These are phyloP conservation scores for Rachicladosporium sp. DNA, from an alignment of 2,329 filamentous ascomycete genomes.

Conservation along the genomic window DNA sequence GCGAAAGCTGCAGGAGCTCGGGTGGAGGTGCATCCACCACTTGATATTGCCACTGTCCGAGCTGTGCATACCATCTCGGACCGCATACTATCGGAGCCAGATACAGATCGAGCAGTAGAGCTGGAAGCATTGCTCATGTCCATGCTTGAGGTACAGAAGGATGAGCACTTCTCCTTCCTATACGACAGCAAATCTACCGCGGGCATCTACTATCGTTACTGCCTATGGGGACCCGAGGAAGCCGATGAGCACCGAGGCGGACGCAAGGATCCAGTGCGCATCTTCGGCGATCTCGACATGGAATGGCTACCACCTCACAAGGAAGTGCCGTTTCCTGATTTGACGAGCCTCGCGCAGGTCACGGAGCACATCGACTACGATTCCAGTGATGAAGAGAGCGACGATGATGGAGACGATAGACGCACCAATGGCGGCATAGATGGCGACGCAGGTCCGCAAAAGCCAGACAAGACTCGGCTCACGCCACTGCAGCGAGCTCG, in stretches of 20 bases:
- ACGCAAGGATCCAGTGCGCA: slow-evolving; percentile 16
- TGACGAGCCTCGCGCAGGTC: slow-evolving; percentile 62
- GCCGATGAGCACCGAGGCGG: slow-evolving; percentile 32
- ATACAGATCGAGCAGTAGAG: slow-evolving; percentile 48
- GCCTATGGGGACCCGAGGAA: slow-evolving; percentile 51
- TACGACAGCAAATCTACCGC: slow-evolving; percentile 72
- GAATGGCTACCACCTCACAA: slow-evolving; percentile 68
- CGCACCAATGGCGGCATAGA: slow-evolving; percentile 28
- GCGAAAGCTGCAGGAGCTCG: slow-evolving; percentile 20
- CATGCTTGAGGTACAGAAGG: slow-evolving; percentile 64
- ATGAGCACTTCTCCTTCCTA: slow-evolving; percentile 88
- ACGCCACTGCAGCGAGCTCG: slow-evolving; percentile 76
- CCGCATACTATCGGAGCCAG: slow-evolving; percentile 53
- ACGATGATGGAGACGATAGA: slow-evolving; percentile 39
- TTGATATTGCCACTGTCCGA: slow-evolving; percentile 64
- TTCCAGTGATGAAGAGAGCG: slow-evolving; percentile 74
- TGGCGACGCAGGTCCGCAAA: slow-evolving; percentile 26
- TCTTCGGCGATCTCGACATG: slow-evolving; percentile 61
- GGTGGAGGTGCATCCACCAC: slow-evolving; percentile 51
- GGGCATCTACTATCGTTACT: slow-evolving; percentile 86
- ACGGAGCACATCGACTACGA: slow-evolving; percentile 76
- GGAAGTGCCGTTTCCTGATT: slow-evolving; percentile 48
- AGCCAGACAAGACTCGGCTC: slow-evolving; percentile 46
- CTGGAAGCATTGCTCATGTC: slow-evolving; percentile 91
- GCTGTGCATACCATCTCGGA: slow-evolving; percentile 85